Evolutionary conservation across 2,329 filamentous ascomycete species (phyloP).

Genomic region (Ascochyta pisi): DNA sequence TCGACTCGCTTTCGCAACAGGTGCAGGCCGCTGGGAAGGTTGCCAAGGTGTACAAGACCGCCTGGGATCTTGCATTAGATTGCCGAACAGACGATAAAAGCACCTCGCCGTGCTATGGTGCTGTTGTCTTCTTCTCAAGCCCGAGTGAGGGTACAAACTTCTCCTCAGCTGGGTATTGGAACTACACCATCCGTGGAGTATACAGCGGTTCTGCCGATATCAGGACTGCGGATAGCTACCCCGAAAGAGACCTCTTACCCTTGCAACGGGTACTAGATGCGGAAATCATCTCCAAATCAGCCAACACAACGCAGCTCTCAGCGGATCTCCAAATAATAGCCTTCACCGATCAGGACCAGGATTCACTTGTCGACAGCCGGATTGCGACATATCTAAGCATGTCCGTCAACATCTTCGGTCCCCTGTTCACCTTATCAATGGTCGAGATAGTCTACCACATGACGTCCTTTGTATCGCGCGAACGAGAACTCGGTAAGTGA

Average conservation of each 20-base stretch:
- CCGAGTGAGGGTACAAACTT: conserved; percentile 39
- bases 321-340: conserved; percentile 19
- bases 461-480: conserved; percentile 33
- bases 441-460: conserved; percentile 35
- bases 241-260: conserved; percentile 27
- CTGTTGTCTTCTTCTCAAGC: conserved; percentile 29
- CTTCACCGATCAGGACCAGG: conserved; percentile 26
- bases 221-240: conserved; percentile 19
- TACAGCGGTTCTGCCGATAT: conserved; percentile 19
- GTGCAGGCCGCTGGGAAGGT: conserved; percentile 27
- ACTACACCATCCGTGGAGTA: conserved; percentile 34
- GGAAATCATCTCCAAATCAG: conserved; percentile 46
- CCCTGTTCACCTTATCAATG: conserved; percentile 31
- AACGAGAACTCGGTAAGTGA: conserved; percentile 29
- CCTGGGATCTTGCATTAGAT: conserved; percentile 19
- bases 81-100: conserved; percentile 23
- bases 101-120: conserved; percentile 27
- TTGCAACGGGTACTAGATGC: conserved; percentile 33
- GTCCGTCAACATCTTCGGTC: conserved; percentile 29
- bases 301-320: conserved; percentile 13
- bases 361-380: conserved; percentile 16
- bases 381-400: conserved; percentile 20
- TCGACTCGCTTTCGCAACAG: conserved; percentile 27
- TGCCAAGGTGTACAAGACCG: conserved; percentile 18
- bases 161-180: conserved; percentile 28